Evolutionary conservation across 345 rosid species (phyloP).

Genomic region (Physaria fendleri): DNA sequence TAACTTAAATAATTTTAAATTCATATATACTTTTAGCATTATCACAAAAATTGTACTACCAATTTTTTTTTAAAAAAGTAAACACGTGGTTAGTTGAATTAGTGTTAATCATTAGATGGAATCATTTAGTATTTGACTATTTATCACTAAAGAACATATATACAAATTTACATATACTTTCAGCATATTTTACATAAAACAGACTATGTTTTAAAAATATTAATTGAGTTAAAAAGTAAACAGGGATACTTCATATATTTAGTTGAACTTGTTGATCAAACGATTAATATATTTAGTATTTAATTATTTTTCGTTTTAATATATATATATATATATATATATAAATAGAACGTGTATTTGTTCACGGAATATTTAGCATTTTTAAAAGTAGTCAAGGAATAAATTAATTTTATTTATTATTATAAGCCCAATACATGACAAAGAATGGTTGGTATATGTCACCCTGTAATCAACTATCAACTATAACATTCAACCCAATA

Average conservation of each 20-base stretch:
- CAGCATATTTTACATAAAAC: too few species aligned
- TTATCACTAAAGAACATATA: too few species aligned
- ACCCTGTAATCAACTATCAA: slow-evolving; percentile 32
- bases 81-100: background rate
- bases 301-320: background rate
- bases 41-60: background rate
- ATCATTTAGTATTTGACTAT: background rate
- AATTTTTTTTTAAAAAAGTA: too few species aligned
- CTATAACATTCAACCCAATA: too few species aligned
- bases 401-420: background rate
- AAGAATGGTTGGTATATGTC: slow-evolving; percentile 30
- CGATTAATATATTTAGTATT: background rate
- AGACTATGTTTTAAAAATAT: too few species aligned
- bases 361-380: background rate
- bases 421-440: background rate
- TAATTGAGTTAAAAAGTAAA: background rate
- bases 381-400: background rate
- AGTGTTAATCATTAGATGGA: background rate
- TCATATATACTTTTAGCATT: background rate
- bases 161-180: too few species aligned
- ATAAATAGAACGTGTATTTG: background rate
- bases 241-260: background rate
- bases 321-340: too few species aligned
- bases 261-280: background rate
- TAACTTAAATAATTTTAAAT: too few species aligned